Percentiles rank a stretch among this genome's conserved stretches.
Evolutionary conservation across 345 rosid species (phyloP).

Genomic region (Trapa bicornis): DNA sequence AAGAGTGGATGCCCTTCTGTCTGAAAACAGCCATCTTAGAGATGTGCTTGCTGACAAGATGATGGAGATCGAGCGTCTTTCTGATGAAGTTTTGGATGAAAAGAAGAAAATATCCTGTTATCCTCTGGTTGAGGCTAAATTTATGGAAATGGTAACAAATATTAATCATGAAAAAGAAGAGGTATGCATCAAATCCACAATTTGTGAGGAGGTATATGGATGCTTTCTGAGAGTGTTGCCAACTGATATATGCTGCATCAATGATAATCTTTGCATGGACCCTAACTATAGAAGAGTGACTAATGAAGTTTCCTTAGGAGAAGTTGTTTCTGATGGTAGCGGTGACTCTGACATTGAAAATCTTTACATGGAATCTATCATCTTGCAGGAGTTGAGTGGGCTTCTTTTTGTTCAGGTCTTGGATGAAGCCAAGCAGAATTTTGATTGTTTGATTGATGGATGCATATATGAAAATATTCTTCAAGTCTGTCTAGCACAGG

Average conservation of each 20-base stretch:
- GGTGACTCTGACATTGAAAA: conserved; percentile 30
- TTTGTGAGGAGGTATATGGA: conserved; percentile 35
- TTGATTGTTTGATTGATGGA: conserved; percentile 22
- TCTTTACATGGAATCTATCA: conserved; percentile 29
- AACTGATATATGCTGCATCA: conserved; percentile 18
- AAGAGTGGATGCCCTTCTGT: conserved; percentile 33
- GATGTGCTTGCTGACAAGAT: conserved; percentile 31
- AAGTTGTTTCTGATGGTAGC: conserved; percentile 23
- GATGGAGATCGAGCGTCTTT: conserved; percentile 27
- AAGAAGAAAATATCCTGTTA: conserved; percentile 28
- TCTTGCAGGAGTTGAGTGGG: conserved; percentile 29
- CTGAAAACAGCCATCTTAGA: conserved; percentile 39
- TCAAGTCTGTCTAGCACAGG: conserved; percentile 18
- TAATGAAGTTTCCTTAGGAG: conserved; percentile 25
- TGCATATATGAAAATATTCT: conserved; percentile 22
- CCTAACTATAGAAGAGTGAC: conserved; percentile 18
- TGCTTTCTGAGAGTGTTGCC: conserved; percentile 35
- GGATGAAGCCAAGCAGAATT: conserved; percentile 49
- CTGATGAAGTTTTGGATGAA: conserved; percentile 18
- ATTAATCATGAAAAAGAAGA: conserved; percentile 38
- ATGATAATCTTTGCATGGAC: conserved; percentile 27
- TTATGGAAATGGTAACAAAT: conserved; percentile 21
- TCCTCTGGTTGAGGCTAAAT: conserved; percentile 29
- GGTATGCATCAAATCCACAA: conserved; percentile 35
- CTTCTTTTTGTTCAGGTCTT: conserved; percentile 36